phyloP scores from a whole-genome alignment of 306 rosid species.

The Prunus persica region DNA sequence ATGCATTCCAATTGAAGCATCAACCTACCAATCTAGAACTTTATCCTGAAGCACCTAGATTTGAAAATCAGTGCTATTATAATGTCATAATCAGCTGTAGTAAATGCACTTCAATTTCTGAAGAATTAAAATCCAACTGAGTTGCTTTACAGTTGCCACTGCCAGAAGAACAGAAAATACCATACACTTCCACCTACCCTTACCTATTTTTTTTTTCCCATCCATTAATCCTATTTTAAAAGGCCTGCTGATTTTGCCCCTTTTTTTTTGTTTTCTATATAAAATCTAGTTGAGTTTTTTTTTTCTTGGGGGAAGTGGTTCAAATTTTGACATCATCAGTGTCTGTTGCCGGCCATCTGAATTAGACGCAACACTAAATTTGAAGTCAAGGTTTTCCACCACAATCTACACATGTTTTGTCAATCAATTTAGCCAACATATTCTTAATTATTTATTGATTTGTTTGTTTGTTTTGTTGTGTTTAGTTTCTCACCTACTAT shows the following conservation, averaged over 20 bases:
- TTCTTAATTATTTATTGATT: not conserved
- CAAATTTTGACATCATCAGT: not conserved
- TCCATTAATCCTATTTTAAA: not conserved
- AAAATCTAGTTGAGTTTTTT: not conserved
- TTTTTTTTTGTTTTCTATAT: not conserved
- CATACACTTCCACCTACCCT: not conserved
- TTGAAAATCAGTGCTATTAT: not conserved
- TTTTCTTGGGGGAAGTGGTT: too few species aligned
- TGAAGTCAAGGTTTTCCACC: not conserved
- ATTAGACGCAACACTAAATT: not conserved
- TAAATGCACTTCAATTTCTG: conserved; percentile 12
- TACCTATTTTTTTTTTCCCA: not conserved
- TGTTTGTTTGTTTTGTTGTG: not conserved
- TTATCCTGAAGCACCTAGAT: not conserved
- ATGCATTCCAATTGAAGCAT: not conserved
- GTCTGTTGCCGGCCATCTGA: not conserved
- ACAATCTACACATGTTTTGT: not conserved
- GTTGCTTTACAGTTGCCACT: not conserved
- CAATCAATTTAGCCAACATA: not conserved
- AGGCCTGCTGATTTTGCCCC: too few species aligned
- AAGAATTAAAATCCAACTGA: not conserved
- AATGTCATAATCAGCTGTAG: not conserved
- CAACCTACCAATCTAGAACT: not conserved
- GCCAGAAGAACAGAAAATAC: not conserved
- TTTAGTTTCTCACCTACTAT: conserved; percentile 52